These are phyloP conservation scores for Pyrenochaeta sp. DNA, from an alignment of 2,329 filamentous ascomycete species.

Conservation along the genomic window DNA sequence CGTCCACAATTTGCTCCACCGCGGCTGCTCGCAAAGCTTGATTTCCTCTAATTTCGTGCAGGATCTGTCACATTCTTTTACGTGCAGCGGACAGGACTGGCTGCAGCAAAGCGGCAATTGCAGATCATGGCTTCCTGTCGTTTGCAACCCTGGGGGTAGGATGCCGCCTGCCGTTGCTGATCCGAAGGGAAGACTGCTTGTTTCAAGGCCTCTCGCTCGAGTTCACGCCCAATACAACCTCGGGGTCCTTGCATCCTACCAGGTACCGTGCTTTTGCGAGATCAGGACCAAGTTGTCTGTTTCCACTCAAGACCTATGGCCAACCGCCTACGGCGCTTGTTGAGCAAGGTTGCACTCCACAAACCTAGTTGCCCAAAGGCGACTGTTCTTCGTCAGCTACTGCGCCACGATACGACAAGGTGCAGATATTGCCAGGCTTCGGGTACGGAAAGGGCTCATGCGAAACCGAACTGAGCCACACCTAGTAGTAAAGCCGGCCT, in stretches of 20 bases:
- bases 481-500: constrained; percentile 36
- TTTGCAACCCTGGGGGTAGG: not conserved
- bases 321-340: not conserved
- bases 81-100: constrained; percentile 21
- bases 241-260: not conserved
- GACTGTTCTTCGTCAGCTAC: constrained; percentile 1
- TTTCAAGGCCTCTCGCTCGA: constrained; percentile 7
- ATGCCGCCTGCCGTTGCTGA: constrained; percentile 3
- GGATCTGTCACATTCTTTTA: constrained; percentile 25
- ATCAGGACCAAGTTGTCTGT: not conserved
- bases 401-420: constrained; percentile 17
- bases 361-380: not conserved
- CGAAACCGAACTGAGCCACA: not conserved
- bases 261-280: not conserved
- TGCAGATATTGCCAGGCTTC: constrained; percentile 16
- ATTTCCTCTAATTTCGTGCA: constrained; percentile 6
- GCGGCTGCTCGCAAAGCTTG: constrained; percentile 30
- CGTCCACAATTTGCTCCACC: constrained; percentile 18
- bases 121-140: constrained; percentile 3
- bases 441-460: constrained; percentile 2
- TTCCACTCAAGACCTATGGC: not conserved
- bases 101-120: constrained; percentile 10
- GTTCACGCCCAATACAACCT: not conserved
- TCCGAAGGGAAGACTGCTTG: constrained; percentile 3
- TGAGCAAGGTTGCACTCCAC: not conserved